Evolutionary conservation across 345 rosid species (phyloP), one percentile per base, ranked within the genome.

Genomic region (Melastoma malabathricum): DNA sequence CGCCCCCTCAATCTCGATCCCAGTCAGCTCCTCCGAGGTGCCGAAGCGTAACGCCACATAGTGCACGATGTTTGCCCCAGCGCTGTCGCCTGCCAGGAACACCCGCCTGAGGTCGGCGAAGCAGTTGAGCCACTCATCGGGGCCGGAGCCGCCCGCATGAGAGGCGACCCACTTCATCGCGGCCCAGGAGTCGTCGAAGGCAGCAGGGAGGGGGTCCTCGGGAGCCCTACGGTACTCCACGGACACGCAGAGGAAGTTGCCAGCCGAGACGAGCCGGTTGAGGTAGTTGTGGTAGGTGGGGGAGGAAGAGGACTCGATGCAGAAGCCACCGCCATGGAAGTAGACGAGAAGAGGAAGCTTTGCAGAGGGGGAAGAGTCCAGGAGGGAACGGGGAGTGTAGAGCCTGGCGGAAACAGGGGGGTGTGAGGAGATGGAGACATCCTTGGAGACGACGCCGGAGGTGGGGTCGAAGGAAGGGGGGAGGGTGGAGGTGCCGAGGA

Each of bases 401-500:
- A 81, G 44, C n/a, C 88, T 59, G 44, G 57, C 71, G 15, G 56
- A 59, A 3, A 64, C 66, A 38, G 51, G 52, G 7, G 45, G 17
- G 17, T 65, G 44, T 0, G 56, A 16, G 2, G 73, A 68, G 50
- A 64, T 38, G 16, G 50, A 15, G 10, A 69, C 54, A 45, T 81
- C 84, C 59, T 73, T 78, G 69, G 78, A 69, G 15, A 65, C 50
- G 54, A 81, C 76, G 7, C 71, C 71, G 27, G 81, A 71, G 56
- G 48, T 44, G 18, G 59, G 55, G 31, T 81, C 78, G 4, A 69
- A 53, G 16, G 76, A 72, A 6, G 85, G 62, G 19, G 74, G 67
- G 18, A 63, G 56, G 1, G 15, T 56, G 45, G 58, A 71, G 3
- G 73, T 65, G 2, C 74, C 60, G 6, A 14, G 0, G 3, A 75